Percentiles rank a stretch among this genome's conserved stretches.
These are phyloP conservation scores for Phytophthora agathidicida DNA, from an alignment of 352 stramenopile genomes.

Conservation along the genomic window DNA sequence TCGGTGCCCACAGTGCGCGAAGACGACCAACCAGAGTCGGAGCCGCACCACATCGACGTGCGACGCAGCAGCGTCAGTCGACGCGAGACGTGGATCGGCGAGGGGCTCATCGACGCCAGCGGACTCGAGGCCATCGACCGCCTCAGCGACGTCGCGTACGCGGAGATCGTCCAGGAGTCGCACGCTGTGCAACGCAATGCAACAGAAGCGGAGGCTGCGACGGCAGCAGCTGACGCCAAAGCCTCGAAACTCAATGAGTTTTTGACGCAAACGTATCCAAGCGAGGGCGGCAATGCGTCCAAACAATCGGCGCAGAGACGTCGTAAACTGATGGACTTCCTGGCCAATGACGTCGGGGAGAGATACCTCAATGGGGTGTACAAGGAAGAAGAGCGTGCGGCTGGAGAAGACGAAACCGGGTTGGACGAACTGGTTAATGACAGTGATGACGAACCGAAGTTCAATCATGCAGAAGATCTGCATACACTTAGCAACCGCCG, in stretches of 20 bases:
- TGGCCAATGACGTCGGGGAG: conserved; percentile 75
- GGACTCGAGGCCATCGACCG: conserved; percentile 60
- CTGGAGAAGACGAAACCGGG: conserved; percentile 23
- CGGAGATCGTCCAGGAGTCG: conserved; percentile 38
- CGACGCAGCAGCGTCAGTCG: conserved; percentile 36
- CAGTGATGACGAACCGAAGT: conserved; percentile 26
- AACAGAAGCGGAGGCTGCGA: conserved; percentile 15
- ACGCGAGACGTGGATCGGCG: conserved; percentile 72
- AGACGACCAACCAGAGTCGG: conserved; percentile 17
- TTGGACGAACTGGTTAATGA: conserved; percentile 34
- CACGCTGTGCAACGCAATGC: conserved; percentile 8
- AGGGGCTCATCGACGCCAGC: conserved; percentile 61
- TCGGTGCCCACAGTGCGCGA: conserved; percentile 32
- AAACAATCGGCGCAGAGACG: conserved; percentile 44
- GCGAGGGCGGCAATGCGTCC: conserved; percentile 19
- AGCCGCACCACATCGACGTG: conserved; percentile 24
- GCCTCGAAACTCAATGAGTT: conserved; percentile 54
- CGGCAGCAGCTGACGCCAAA: conserved; percentile 15
- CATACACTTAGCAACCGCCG: conserved; percentile 25
- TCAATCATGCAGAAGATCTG: conserved; percentile 20
- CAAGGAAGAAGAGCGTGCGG: conserved; percentile 57
- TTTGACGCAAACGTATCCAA: conserved; percentile 44
- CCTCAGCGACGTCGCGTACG: conserved; percentile 47
- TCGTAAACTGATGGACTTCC: conserved; percentile 77
- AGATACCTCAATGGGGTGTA: conserved; percentile 77